These are phyloP conservation scores for Nicotiana otophora DNA, from an alignment of 257 asterid genomes.

Conservation along the genomic window DNA sequence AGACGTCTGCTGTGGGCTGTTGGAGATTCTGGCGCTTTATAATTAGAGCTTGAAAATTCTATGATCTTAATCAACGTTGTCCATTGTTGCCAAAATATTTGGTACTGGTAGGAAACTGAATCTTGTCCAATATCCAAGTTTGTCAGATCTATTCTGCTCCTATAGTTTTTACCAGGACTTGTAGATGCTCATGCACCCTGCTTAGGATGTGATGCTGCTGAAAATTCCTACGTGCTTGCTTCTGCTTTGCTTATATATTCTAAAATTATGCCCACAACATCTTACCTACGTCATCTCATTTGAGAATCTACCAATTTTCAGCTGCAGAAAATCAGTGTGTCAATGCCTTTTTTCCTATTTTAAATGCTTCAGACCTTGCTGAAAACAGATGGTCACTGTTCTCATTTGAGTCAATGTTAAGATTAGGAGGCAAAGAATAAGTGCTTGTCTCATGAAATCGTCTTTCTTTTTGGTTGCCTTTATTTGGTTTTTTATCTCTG, in stretches of 20 bases:
- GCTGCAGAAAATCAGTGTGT: neutral
- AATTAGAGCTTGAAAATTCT: neutral
- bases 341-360: slow-evolving; percentile 3
- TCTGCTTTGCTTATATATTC: neutral
- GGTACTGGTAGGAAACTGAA: neutral
- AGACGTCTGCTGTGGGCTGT: neutral
- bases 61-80: neutral
- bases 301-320: neutral
- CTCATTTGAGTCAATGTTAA: neutral
- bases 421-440: neutral
- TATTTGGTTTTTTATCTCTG: neutral
- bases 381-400: neutral
- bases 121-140: slow-evolving; percentile 6
- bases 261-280: neutral
- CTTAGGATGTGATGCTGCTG: neutral
- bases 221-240: neutral
- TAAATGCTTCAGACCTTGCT: neutral
- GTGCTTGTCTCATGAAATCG: neutral
- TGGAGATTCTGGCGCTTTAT: neutral
- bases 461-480: neutral
- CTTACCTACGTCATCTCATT: neutral
- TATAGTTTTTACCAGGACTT: neutral
- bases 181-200: neutral
- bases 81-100: neutral
- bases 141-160: neutral